Evolutionary conservation across 176 grass and related monocot species (phyloP).

Genomic region (Avena sativa): DNA sequence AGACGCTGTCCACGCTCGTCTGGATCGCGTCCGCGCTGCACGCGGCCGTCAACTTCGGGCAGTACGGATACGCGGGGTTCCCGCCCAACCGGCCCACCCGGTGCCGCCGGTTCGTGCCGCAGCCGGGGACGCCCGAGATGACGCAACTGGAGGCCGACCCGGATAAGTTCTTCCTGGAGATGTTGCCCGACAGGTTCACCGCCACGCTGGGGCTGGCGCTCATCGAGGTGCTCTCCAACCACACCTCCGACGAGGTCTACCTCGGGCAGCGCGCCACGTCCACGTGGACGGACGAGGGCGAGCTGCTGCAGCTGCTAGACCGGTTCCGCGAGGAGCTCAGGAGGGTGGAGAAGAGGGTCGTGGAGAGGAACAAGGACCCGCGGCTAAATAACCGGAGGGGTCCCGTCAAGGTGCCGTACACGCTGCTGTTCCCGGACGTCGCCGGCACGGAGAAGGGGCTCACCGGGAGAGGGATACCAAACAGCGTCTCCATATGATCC

Average conservation of each 20-base stretch:
- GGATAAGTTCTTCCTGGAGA: conserved; percentile 70
- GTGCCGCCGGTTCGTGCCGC: conserved; percentile 81
- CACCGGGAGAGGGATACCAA: conserved; percentile 93
- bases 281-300: conserved; percentile 75
- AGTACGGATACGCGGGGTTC: conserved; percentile 90
- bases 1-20: conserved; percentile 77
- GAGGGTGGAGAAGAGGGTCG: conserved; percentile 63
- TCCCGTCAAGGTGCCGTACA: conserved; percentile 75
- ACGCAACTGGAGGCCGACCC: conserved; percentile 62
- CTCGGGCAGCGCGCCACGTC: conserved; percentile 73
- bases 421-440: conserved; percentile 72
- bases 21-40: conserved; percentile 94
- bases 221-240: conserved; percentile 92
- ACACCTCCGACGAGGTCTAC: conserved; percentile 91
- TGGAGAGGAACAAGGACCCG: conserved; percentile 65
- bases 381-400: conserved; percentile 66
- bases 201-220: conserved; percentile 78
- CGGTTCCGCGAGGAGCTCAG: conserved; percentile 61
- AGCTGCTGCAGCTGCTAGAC: conserved; percentile 71
- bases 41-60: conserved; percentile 92
- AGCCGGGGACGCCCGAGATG: conserved; percentile 63
- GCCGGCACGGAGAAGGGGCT: conserved; percentile 67
- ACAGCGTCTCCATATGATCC: conserved; percentile 83
- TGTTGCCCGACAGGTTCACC: conserved; percentile 78
- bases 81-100: conserved; percentile 83